Percentiles rank a stretch among this genome's conserved stretches.
Evolutionary conservation across 495 filamentous ascomycete genomes (phyloP).

Genomic region (Daldinia bambusicola): DNA sequence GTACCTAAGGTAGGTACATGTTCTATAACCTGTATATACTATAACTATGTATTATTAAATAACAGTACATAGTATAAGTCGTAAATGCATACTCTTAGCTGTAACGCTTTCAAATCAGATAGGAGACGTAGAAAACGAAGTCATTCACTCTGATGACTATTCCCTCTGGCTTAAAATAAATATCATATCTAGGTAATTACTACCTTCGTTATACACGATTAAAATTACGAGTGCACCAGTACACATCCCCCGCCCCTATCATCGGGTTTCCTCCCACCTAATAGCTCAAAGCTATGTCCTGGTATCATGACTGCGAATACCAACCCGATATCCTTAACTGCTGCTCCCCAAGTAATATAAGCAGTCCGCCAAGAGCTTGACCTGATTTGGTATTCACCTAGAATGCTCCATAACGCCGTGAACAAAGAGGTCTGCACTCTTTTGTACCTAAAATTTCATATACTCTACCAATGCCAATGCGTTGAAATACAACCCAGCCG

Average conservation of each 20-base stretch:
- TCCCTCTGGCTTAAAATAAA: conserved; percentile 12
- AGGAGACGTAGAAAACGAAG: neutral
- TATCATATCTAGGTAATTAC: conserved; percentile 12
- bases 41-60: no score
- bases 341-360: conserved; percentile 17
- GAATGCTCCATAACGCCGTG: conserved; percentile 36
- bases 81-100: neutral
- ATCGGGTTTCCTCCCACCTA: conserved; percentile 15
- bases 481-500: conserved; percentile 24
- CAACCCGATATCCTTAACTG: conserved; percentile 25
- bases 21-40: neutral
- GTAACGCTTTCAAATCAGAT: neutral
- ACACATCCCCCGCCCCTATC: conserved; percentile 23
- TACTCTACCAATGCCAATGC: conserved; percentile 35
- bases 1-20: neutral
- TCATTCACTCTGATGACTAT: neutral
- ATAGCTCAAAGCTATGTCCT: conserved; percentile 33
- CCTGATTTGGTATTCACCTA: conserved; percentile 33
- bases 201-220: conserved; percentile 39
- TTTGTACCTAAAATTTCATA: conserved; percentile 27
- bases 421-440: conserved; percentile 27
- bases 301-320: conserved; percentile 31
- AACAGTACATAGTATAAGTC: neutral
- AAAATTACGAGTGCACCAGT: conserved; percentile 37
- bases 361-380: conserved; percentile 9